A percentile compares a stretch with the other conserved stretches of the same genome.
Evolutionary conservation across 176 grass and related monocot species (phyloP).

Genomic region (Metroxylon sagu): DNA sequence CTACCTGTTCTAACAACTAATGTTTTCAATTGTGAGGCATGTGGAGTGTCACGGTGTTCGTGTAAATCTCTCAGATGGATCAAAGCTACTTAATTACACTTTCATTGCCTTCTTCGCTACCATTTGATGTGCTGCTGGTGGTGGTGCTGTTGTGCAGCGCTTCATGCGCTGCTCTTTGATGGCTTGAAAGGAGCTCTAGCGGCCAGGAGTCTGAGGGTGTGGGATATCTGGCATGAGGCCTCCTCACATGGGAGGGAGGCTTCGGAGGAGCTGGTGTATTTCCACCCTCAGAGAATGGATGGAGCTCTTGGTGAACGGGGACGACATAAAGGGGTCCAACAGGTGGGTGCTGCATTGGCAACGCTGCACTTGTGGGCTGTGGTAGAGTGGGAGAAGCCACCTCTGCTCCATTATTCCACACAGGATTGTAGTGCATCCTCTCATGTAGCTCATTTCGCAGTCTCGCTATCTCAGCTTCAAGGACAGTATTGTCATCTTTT

Average conservation of each 20-base stretch:
- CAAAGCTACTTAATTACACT: too few relatives aligned
- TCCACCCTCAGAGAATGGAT: neutral
- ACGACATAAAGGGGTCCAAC: neutral
- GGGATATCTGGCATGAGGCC: constrained; percentile 16
- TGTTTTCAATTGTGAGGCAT: too few relatives aligned
- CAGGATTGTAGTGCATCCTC: neutral
- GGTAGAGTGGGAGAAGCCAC: neutral
- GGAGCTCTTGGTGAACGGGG: constrained; percentile 7
- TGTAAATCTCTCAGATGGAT: too few relatives aligned
- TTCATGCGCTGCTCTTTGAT: constrained; percentile 15
- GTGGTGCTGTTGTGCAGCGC: neutral
- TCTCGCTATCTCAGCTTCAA: constrained; percentile 7
- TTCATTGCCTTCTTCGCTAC: too few relatives aligned
- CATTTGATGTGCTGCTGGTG: too few relatives aligned
- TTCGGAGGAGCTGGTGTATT: neutral
- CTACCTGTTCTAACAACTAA: too few relatives aligned
- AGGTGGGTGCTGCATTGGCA: constrained; percentile 6
- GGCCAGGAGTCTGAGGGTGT: constrained; percentile 16
- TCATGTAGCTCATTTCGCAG: constrained; percentile 12
- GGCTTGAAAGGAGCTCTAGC: constrained; percentile 15
- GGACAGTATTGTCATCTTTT: constrained; percentile 15
- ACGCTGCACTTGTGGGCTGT: neutral
- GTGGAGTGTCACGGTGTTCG: too few relatives aligned
- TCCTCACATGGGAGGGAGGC: constrained; percentile 5
- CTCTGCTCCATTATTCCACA: neutral